Evolutionary conservation across 2,329 filamentous ascomycete genomes (phyloP).

Genomic region (Hymenoscyphus infarciens): DNA sequence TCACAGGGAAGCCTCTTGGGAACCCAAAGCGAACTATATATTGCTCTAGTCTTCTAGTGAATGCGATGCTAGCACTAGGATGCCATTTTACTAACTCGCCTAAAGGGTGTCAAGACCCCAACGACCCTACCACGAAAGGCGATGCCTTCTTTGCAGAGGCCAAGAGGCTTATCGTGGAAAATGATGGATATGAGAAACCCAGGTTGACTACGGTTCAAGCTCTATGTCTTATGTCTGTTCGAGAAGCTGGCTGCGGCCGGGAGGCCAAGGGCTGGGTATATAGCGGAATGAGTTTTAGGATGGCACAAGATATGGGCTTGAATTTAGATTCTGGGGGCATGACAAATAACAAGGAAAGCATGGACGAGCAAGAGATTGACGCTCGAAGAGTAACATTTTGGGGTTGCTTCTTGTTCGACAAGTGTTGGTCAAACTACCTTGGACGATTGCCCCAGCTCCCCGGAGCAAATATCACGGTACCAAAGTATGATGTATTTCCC

Average conservation of each 20-base stretch:
- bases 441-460: slow-evolving; percentile 86
- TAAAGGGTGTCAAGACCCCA: slow-evolving; percentile 66
- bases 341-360: slow-evolving; percentile 52
- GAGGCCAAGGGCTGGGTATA: slow-evolving; percentile 98
- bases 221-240: slow-evolving; percentile 89
- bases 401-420: slow-evolving; percentile 98
- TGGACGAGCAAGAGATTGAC: slow-evolving; percentile 82
- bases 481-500: slow-evolving; percentile 88
- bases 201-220: slow-evolving; percentile 89
- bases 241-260: slow-evolving; percentile 89
- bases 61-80: slow-evolving; percentile 87
- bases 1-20: slow-evolving; percentile 60
- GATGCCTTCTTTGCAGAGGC: slow-evolving; percentile 96
- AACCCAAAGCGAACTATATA: slow-evolving; percentile 60
- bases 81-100: slow-evolving; percentile 85
- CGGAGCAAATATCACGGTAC: slow-evolving; percentile 73
- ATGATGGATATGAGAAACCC: slow-evolving; percentile 90
- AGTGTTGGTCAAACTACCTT: slow-evolving; percentile 97
- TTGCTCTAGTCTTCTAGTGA: slow-evolving; percentile 86
- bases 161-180: slow-evolving; percentile 82
- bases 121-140: slow-evolving; percentile 80
- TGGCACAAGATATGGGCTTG: slow-evolving; percentile 91
- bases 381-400: slow-evolving; percentile 90
- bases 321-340: slow-evolving; percentile 76
- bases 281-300: slow-evolving; percentile 96